phyloP scores from a whole-genome alignment of 805 yeast species.

The Komagataella ulmi region DNA sequence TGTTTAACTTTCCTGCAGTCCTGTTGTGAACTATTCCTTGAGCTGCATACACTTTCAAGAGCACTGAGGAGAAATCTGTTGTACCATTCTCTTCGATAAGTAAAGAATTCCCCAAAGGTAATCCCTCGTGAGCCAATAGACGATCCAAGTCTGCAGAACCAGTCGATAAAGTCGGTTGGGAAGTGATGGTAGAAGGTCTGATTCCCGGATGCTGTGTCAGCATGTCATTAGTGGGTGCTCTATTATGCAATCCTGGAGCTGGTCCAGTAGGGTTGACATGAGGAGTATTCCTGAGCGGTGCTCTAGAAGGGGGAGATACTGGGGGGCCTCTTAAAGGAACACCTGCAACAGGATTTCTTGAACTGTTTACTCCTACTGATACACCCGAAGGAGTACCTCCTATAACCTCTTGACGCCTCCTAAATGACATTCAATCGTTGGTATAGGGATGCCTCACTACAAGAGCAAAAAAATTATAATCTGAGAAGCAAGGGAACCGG shows the following conservation, averaged over 20 bases:
- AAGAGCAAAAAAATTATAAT: background rate
- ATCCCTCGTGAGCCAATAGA: slow-evolving; percentile 66
- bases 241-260: background rate
- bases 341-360: background rate
- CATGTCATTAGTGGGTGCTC: background rate
- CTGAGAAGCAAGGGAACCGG: background rate
- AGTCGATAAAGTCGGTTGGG: slow-evolving; percentile 67
- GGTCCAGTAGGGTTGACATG: background rate
- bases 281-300: background rate
- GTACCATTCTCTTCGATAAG: slow-evolving; percentile 75
- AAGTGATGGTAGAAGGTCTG: slow-evolving; percentile 64
- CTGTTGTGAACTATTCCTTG: slow-evolving; percentile 66
- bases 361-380: background rate
- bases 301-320: background rate
- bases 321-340: background rate
- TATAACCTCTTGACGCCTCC: background rate
- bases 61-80: slow-evolving; percentile 71
- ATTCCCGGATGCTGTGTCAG: slow-evolving; percentile 38
- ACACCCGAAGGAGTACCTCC: background rate
- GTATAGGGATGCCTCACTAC: background rate
- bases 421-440: background rate
- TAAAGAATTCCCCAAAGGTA: slow-evolving; percentile 65
- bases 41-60: slow-evolving; percentile 57
- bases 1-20: slow-evolving; percentile 24
- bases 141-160: slow-evolving; percentile 71